Evolutionary conservation across 345 rosid species (phyloP).

Genomic region (Heritiera fomes): DNA sequence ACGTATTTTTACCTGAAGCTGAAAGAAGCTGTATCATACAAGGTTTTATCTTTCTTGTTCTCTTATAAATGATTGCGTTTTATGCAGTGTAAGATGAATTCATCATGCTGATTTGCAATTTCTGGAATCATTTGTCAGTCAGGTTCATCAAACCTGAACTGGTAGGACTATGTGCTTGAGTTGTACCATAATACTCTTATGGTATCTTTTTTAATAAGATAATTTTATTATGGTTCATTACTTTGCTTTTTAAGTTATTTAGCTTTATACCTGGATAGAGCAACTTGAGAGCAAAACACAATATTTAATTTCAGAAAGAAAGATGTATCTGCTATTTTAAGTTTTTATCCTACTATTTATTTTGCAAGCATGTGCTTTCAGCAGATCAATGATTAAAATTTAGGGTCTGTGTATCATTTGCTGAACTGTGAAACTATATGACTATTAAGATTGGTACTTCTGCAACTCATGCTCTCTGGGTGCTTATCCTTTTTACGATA

Average conservation of each 20-base stretch:
- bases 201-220: neutral
- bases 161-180: neutral
- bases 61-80: slow-evolving; percentile 1
- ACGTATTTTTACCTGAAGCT: slow-evolving; percentile 92
- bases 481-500: slow-evolving; percentile 17
- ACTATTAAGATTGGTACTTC: neutral
- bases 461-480: slow-evolving; percentile 11
- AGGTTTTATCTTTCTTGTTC: slow-evolving; percentile 46
- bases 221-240: slow-evolving; percentile 13
- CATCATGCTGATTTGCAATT: slow-evolving; percentile 19
- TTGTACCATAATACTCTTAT: neutral
- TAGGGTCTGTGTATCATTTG: neutral
- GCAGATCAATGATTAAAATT: neutral
- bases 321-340: neutral
- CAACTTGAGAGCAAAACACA: neutral
- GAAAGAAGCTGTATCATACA: slow-evolving; percentile 61
- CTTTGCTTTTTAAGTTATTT: neutral
- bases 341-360: neutral
- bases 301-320: neutral
- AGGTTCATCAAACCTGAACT: slow-evolving; percentile 11
- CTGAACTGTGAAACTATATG: neutral
- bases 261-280: slow-evolving; percentile 3
- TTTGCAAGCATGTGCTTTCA: neutral
- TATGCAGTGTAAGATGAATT: slow-evolving; percentile 7
- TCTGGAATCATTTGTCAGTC: neutral